Evolutionary conservation across 352 stramenopile genomes (phyloP).

Genomic region (Pythium pectinolyticum): DNA sequence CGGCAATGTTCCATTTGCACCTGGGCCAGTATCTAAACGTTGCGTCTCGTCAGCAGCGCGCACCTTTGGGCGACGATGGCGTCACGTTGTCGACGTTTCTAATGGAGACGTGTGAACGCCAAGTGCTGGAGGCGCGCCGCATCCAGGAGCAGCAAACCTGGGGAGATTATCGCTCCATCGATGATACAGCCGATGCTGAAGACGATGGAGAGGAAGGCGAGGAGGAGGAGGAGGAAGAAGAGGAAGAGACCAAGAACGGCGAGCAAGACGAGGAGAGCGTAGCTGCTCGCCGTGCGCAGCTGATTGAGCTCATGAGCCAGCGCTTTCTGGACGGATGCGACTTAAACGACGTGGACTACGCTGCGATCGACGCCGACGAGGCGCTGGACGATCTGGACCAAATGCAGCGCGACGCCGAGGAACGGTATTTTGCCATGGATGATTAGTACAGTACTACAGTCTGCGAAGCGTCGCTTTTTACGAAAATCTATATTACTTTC

Average conservation of each 20-base stretch:
- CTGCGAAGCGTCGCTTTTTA: constrained; percentile 19
- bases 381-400: constrained; percentile 62
- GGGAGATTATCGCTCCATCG: constrained; percentile 36
- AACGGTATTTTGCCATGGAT: constrained; percentile 65
- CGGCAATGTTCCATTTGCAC: constrained; percentile 83
- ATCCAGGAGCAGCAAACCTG: constrained; percentile 62
- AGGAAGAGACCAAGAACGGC: constrained; percentile 37
- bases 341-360: constrained; percentile 62
- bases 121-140: constrained; percentile 64
- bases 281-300: constrained; percentile 47
- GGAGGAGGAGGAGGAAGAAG: constrained; percentile 35
- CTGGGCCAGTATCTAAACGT: constrained; percentile 66
- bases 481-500: neutral
- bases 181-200: constrained; percentile 27
- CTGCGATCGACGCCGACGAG: constrained; percentile 58
- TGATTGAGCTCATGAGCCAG: constrained; percentile 74
- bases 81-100: constrained; percentile 66
- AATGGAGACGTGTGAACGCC: constrained; percentile 63
- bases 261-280: constrained; percentile 27
- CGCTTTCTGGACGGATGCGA: constrained; percentile 73
- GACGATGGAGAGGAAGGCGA: constrained; percentile 47
- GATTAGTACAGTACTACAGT: constrained; percentile 10
- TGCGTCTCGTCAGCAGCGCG: constrained; percentile 15
- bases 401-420: constrained; percentile 78
- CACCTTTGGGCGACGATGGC: constrained; percentile 7